These are phyloP conservation scores for Pisolithus microcarpus DNA, from an alignment of 768 basidiomycete genomes.

Conservation along the genomic window DNA sequence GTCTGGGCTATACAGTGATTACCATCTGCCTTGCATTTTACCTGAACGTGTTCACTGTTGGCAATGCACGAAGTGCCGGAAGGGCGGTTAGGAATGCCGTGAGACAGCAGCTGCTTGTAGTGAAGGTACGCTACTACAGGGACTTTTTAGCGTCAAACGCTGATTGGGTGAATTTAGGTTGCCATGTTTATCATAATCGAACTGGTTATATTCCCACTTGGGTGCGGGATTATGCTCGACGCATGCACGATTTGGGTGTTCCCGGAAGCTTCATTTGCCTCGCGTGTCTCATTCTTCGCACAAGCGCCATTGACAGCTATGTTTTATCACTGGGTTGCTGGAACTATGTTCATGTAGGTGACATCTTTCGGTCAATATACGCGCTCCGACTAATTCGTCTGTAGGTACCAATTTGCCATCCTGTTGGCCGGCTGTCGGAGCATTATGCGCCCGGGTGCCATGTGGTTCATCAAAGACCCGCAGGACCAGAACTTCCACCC, in stretches of 20 bases:
- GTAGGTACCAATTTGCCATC: conserved; percentile 86
- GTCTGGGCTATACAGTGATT: conserved; percentile 68
- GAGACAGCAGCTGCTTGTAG: conserved; percentile 73
- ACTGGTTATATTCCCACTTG: conserved; percentile 80
- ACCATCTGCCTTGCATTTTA: conserved; percentile 56
- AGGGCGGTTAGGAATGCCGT: conserved; percentile 69
- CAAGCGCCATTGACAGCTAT: conserved; percentile 74
- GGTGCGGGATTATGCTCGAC: conserved; percentile 81
- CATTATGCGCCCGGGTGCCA: conserved; percentile 83
- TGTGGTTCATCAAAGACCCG: conserved; percentile 97
- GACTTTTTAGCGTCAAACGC: conserved; percentile 5
- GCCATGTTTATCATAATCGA: conserved; percentile 90
- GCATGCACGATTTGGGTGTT: conserved; percentile 81
- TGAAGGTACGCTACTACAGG: conserved; percentile 55
- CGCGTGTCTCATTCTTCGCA: conserved; percentile 57
- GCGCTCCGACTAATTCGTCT: neutral
- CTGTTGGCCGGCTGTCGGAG: conserved; percentile 72
- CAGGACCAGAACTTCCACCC: conserved; percentile 90
- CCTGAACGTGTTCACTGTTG: conserved; percentile 69
- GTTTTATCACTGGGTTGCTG: conserved; percentile 90
- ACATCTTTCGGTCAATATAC: neutral
- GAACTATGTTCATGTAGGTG: conserved; percentile 85
- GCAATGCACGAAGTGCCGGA: conserved; percentile 64
- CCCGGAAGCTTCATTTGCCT: conserved; percentile 59
- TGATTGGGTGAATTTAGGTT: conserved; percentile 44